Base-by-base conservation (phyloP, 164 flowering plant genomes). In the Paratinospora sagittata region DNA sequence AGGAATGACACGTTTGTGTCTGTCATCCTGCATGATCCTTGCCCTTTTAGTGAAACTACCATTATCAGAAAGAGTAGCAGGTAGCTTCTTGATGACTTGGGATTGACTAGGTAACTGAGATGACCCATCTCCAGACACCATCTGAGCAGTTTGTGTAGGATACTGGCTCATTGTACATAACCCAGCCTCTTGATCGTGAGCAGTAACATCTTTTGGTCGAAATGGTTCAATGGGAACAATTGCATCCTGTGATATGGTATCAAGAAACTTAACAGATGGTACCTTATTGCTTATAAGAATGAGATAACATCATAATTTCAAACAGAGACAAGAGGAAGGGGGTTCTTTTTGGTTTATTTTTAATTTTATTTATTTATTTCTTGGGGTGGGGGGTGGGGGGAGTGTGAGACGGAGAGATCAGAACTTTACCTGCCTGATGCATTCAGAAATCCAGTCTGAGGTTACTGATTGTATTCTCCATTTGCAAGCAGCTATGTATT, bases 371-470 rank as follows among this genome's bases (percentile, higher is more conserved):
- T 37, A 43, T 0, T 26, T 41, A 63, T 33, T 73, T 12, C 62
- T 36, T 34, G 24, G 1, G 21, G 3, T n/a, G 36, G 11, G 12
- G 6, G 9, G 45, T 52, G 30, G 37, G 60, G 63, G n/a, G 16
- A 27, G 5, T 34, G 45, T 3, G 27, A 33, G 6, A 55, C 41
- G 33, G 45, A n/a, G n/a, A n/a, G n/a, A 34, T 63, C 43, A 69
- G n/a, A 65, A 58, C 70, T 47, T 21, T 79, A 92, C 98, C 97
- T 90, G 88, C 72, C 78, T 82, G 72, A 91, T 78, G 75, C 99
- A 92, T 74, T 89, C 95, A 75, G 76, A 87, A 55, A 95, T 76
- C 99, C 99, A 95, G 72, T 95, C 97, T 21, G 83, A 80, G 71
- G 94, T 91, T 76, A 87, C 85, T 73, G 89, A 26, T 19, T 79